phyloP scores from a whole-genome alignment of 169 alveolate genomes.

The Eimeria tenella region DNA sequence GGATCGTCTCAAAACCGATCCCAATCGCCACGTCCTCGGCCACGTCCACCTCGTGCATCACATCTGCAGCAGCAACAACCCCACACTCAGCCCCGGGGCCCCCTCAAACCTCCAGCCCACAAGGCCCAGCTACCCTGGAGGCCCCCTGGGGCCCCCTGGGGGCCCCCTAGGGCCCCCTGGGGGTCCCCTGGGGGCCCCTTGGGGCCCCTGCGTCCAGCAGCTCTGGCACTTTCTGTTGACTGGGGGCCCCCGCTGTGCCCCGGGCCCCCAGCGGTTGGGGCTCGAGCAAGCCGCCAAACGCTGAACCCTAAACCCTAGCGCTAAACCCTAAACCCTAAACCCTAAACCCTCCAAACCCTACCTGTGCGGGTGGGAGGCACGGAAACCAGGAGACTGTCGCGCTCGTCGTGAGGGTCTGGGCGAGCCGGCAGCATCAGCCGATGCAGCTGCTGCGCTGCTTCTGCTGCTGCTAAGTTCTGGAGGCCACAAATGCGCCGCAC shows the following conservation, averaged over 20 bases:
- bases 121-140: too few relatives aligned
- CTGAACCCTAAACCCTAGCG: slow-evolving; percentile 12
- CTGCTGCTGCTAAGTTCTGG: background rate
- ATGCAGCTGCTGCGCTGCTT: slow-evolving; percentile 22
- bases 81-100: background rate
- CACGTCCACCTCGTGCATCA: slow-evolving; percentile 93
- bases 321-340: slow-evolving; percentile 31
- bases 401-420: background rate
- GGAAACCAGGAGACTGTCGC: background rate
- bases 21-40: slow-evolving; percentile 96
- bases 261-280: too few relatives aligned
- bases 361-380: slow-evolving; percentile 73
- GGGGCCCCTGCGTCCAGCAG: too few relatives aligned
- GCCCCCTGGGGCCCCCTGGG: too few relatives aligned
- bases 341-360: slow-evolving; percentile 4
- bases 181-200: too few relatives aligned
- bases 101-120: background rate
- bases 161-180: too few relatives aligned
- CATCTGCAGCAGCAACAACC: slow-evolving; percentile 84
- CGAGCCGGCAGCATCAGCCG: slow-evolving; percentile 54
- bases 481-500: slow-evolving; percentile 59
- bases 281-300: background rate
- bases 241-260: too few relatives aligned
- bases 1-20: slow-evolving; percentile 90
- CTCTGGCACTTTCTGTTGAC: too few relatives aligned